Evolutionary conservation across 1,284 basidiomycete genomes (phyloP), one percentile per base, ranked within the genome.

Genomic region (Omphalotus olearius): DNA sequence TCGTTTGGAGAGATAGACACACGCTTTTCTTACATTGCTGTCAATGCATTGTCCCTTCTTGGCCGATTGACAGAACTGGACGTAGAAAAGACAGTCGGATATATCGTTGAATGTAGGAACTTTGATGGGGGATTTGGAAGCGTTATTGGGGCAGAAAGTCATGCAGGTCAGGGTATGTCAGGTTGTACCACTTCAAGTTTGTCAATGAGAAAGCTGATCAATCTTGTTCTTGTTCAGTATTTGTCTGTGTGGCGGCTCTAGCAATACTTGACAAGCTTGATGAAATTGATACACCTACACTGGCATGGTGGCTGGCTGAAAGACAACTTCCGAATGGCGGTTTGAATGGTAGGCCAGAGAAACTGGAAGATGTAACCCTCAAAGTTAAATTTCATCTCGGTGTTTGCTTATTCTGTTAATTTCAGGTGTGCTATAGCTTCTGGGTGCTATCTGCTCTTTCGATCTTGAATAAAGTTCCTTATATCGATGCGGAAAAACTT

Each of bases 41-140:
- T 95, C 39, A 83, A 80, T 43, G 84, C 88, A 0, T 75, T 99
- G 0, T 90, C 92, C 0, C 80, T 98, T 6, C 82, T 98, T 6
- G 86, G 85, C 1, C 75, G 79, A 28, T 72, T 98, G 17, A 68
- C 78, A 47, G 71, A 79, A 35, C 67, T 90, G 39, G 79, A 85
- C 56, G 69, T 75, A 36, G 82, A 86, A 35, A 78, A 77, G 57
- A 85, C 92, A 0, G 79, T 92, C 6, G 73, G 68, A 2, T 93
- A 95, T 66, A 80, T 99, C 40, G 64, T 73, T 11, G 72, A 78
- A 33, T 97, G 95, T 67, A 79, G 77, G 63, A 99, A 99, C 66
- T 96, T 94, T 64, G 96, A 99, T 65, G 95, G 95, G 3, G 96
- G 94, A 0, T 99, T 97, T 61, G 96, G 96, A 10, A 83, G 78